Conservation (phyloP, 2,329 filamentous ascomycete genomes). For the Periconia sp. region DNA sequence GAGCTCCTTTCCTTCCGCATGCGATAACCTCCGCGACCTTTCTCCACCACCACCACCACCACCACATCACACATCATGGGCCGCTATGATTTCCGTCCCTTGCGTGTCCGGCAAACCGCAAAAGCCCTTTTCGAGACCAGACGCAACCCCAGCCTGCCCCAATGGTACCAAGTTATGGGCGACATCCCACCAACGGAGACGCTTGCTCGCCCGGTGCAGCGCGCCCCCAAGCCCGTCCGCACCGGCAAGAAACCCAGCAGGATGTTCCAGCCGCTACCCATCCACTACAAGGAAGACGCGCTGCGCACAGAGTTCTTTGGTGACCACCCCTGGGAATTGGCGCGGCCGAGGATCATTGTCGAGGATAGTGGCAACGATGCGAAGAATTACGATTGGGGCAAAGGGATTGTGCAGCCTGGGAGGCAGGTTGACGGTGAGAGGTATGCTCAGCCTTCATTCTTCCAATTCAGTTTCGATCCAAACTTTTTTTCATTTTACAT, state of each 20-base stretch:
- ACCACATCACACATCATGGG: slow-evolving; percentile 44
- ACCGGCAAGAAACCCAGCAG: slow-evolving; percentile 63
- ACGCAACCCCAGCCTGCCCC: slow-evolving; percentile 46
- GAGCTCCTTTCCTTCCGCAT: not conserved
- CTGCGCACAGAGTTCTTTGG: slow-evolving; percentile 81
- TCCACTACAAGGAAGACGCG: slow-evolving; percentile 80
- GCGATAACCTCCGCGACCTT: not conserved
- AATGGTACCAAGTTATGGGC: slow-evolving; percentile 60
- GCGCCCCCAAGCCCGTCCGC: slow-evolving; percentile 51
- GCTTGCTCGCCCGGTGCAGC: slow-evolving; percentile 57
- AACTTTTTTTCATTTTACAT: too few species aligned
- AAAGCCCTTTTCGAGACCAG: slow-evolving; percentile 52
- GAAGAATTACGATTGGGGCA: slow-evolving; percentile 77
- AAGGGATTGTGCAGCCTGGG: slow-evolving; percentile 67
- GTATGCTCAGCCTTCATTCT: slow-evolving; percentile 48
- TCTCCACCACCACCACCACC: not conserved
- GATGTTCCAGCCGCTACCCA: slow-evolving; percentile 76
- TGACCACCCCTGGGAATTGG: slow-evolving; percentile 97
- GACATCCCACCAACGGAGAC: slow-evolving; percentile 62
- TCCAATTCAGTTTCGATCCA: too few species aligned
- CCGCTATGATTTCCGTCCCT: slow-evolving; percentile 54
- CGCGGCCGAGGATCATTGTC: slow-evolving; percentile 79
- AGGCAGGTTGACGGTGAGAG: slow-evolving; percentile 82
- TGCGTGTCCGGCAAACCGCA: slow-evolving; percentile 56
- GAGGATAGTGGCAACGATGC: slow-evolving; percentile 85